Conservation (phyloP, 2,329 filamentous ascomycete species). For the Trichoderma cornu-damae region DNA sequence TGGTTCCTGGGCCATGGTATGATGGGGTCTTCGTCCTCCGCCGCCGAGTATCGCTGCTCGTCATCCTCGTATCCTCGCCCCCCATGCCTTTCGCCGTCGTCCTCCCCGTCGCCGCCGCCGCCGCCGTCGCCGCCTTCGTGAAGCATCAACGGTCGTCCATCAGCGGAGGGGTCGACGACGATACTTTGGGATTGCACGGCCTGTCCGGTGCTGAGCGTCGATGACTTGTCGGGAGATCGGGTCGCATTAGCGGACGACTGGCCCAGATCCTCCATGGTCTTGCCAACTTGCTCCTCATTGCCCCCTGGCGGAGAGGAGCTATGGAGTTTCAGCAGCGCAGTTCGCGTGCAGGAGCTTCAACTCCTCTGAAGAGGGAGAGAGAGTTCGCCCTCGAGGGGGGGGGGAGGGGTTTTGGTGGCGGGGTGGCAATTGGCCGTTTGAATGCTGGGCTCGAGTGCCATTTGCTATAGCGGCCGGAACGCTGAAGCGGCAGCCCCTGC, state of each 20-base stretch:
- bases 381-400: neutral
- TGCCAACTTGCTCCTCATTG: constrained; percentile 30
- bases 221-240: constrained; percentile 30
- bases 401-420: constrained; percentile 8
- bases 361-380: constrained; percentile 9
- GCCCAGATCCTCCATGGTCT: constrained; percentile 42
- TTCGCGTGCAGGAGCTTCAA: constrained; percentile 13
- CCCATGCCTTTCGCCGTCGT: constrained; percentile 19
- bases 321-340: constrained; percentile 16
- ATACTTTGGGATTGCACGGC: constrained; percentile 53
- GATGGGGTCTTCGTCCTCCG: constrained; percentile 14
- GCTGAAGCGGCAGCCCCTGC: neutral
- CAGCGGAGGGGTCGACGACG: constrained; percentile 32
- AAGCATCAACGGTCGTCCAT: constrained; percentile 24
- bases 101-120: constrained; percentile 34
- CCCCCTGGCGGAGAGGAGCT: constrained; percentile 23
- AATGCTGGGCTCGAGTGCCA: neutral
- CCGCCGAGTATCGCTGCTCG: constrained; percentile 3
- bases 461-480: neutral
- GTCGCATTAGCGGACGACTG: constrained; percentile 31
- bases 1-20: constrained; percentile 50
- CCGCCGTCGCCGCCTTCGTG: constrained; percentile 34
- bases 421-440: neutral
- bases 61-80: constrained; percentile 17
- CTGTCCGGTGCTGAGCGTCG: constrained; percentile 19